phyloP scores from a whole-genome alignment of 352 stramenopile species.

The Phytophthora citrophthora region DNA sequence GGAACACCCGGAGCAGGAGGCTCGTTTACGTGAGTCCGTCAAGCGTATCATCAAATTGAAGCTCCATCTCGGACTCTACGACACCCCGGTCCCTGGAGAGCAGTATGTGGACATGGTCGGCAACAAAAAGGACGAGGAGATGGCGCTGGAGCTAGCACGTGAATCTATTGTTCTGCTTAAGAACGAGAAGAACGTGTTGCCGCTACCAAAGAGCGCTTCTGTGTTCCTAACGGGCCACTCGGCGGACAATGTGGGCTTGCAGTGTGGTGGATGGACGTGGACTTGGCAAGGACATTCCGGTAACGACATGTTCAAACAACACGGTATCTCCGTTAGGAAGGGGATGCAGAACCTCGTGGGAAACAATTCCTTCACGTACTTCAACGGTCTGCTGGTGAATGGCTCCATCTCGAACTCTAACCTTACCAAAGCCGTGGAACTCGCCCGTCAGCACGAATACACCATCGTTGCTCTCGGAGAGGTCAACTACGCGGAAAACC shows the following conservation, averaged over 20 bases:
- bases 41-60: slow-evolving; percentile 73
- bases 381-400: slow-evolving; percentile 51
- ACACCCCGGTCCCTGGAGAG: slow-evolving; percentile 52
- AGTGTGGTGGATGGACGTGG: slow-evolving; percentile 76
- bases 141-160: slow-evolving; percentile 57
- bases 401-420: not conserved
- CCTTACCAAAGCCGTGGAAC: not conserved
- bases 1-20: slow-evolving; percentile 29
- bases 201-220: slow-evolving; percentile 29
- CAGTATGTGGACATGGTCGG: slow-evolving; percentile 48
- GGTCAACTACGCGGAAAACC: slow-evolving; percentile 45
- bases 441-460: slow-evolving; percentile 33
- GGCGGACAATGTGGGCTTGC: slow-evolving; percentile 58
- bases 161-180: slow-evolving; percentile 81
- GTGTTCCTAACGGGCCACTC: slow-evolving; percentile 72
- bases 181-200: slow-evolving; percentile 61
- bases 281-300: slow-evolving; percentile 75
- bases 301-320: slow-evolving; percentile 53
- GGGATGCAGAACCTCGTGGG: slow-evolving; percentile 25
- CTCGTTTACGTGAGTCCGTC: slow-evolving; percentile 54
- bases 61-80: slow-evolving; percentile 64
- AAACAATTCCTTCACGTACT: slow-evolving; percentile 42
- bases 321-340: slow-evolving; percentile 51
- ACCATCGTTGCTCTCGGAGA: slow-evolving; percentile 79
- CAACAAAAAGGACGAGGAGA: slow-evolving; percentile 42